These are phyloP conservation scores for Chlorella sp. DNA, from an alignment of 139 green algal species.

Conservation along the genomic window DNA sequence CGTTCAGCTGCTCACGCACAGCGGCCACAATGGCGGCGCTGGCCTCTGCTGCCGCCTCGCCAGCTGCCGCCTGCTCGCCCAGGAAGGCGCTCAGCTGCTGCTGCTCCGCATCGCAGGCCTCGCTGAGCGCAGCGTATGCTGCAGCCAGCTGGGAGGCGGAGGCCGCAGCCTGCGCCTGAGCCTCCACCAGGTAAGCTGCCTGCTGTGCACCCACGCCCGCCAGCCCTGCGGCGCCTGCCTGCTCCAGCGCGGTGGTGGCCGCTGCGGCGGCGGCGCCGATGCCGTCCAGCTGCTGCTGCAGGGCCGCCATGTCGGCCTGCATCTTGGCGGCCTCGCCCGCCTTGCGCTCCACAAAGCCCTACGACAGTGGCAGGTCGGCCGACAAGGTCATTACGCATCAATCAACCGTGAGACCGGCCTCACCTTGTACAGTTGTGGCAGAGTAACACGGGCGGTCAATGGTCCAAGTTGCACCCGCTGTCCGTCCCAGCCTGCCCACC, in stretches of 20 bases:
- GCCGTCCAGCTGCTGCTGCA: constrained; percentile 47
- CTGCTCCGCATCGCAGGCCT: constrained; percentile 32
- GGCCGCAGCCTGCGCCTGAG: constrained; percentile 32
- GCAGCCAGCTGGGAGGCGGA: constrained; percentile 16
- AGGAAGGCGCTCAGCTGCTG: constrained; percentile 26
- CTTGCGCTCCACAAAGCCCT: constrained; percentile 14
- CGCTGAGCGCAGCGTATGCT: constrained; percentile 25
- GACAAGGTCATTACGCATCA: too few relatives aligned
- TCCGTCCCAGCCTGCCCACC: too few relatives aligned
- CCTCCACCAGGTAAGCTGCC: neutral
- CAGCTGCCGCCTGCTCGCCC: constrained; percentile 16
- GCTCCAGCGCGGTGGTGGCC: constrained; percentile 27
- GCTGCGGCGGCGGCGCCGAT: constrained; percentile 11
- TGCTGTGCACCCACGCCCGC: constrained; percentile 39
- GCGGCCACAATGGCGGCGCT: constrained; percentile 1
- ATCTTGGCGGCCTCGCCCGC: neutral
- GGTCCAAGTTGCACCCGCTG: too few relatives aligned
- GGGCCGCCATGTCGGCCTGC: constrained; percentile 23
- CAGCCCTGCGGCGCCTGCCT: constrained; percentile 24
- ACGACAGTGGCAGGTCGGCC: too few relatives aligned
- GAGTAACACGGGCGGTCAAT: too few relatives aligned
- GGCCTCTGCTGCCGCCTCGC: constrained; percentile 13
- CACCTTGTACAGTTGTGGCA: too few relatives aligned
- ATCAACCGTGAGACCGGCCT: too few relatives aligned
- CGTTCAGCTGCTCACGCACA: constrained; percentile 25